Evolutionary conservation across 2,329 filamentous ascomycete species (phyloP).

Genomic region (Phyllosticta citrichinensis): DNA sequence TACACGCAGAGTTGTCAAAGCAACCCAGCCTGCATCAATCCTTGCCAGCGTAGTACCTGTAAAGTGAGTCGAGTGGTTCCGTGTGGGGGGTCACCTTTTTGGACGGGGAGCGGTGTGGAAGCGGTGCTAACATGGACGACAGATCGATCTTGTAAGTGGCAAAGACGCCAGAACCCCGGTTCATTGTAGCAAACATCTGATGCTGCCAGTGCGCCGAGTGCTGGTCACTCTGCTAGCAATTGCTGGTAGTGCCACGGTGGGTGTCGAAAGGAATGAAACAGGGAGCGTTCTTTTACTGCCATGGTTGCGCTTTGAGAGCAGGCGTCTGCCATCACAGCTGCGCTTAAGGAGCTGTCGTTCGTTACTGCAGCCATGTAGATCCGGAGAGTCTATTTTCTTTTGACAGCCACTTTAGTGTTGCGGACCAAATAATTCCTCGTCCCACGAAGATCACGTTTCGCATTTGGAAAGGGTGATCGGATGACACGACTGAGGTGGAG

Average conservation of each 20-base stretch:
- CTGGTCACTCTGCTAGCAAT: conserved; percentile 3
- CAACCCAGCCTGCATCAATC: conserved; percentile 9
- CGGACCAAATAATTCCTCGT: too few species aligned
- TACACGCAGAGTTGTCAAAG: conserved; percentile 4
- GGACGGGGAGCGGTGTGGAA: conserved; percentile 5
- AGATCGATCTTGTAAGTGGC: conserved; percentile 9
- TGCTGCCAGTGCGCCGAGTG: conserved; percentile 5
- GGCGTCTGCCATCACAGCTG: too few species aligned
- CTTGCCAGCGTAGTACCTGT: conserved; percentile 10
- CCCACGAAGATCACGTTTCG: conserved; percentile 5
- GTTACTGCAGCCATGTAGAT: too few species aligned
- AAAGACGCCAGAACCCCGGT: neutral
- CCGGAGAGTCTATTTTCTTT: too few species aligned
- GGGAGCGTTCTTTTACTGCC: too few species aligned
- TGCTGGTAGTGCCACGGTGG: too few species aligned
- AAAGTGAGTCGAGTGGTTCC: conserved; percentile 1
- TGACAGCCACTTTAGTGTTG: too few species aligned
- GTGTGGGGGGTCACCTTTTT: neutral
- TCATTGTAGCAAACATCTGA: neutral
- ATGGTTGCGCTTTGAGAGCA: too few species aligned
- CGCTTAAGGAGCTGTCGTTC: too few species aligned
- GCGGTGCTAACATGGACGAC: conserved; percentile 2
- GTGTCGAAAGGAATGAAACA: too few species aligned
- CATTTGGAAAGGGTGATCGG: conserved; percentile 5
- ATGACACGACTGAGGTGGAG: conserved; percentile 5